Base-by-base conservation (phyloP, 306 rosid species). In the Echinosophora koreensis region DNA sequence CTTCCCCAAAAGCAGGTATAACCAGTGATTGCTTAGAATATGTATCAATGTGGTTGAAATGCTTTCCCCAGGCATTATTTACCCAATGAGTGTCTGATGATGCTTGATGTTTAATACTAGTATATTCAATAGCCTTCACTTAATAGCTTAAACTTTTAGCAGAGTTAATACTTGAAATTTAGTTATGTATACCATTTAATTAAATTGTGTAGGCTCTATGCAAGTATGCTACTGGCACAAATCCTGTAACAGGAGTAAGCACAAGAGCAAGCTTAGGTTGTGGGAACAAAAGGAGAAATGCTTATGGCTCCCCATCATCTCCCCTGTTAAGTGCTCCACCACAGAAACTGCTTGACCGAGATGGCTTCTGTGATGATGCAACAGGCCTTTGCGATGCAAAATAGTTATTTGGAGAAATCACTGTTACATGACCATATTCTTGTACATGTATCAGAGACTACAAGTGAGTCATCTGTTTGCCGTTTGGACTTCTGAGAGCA, bases 311-410 rank as follows among this genome's bases (percentile, higher is more conserved):
- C 35, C 88, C 88, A 8, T 85, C 88, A 5, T 91, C 98, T 74
- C 95, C 98, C 5, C 85, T 91, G 13, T 75, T 91, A 47, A 90
- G 97, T 71, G 92, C 95, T 35, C 97, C 97, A 5, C 98, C 97
- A 3, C 79, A 71, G 69, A 90, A 80, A 66, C 59, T 93, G 75
- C 97, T 89, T 5, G 80, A 90, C 62, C 85, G 87, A 2, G 95
- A 93, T 52, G 88, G 88, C 49, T 85, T 78, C 79, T 85, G 88
- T 16, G 84, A 85, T 50, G 87, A 86, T 30, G 84, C 35, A 66
- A 77, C 89, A 1, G 97, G 98, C 22, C 98, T 93, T 54, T 91
- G 98, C 54, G 97, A 91, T 28, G 69, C 89, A 15, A 90, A 89
- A 66, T 87, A 73, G 83, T 69, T 41, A 10, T 61, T 55, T 34